Base-by-base conservation (phyloP, 768 basidiomycete genomes). In the Paxillus rubicundulus region DNA sequence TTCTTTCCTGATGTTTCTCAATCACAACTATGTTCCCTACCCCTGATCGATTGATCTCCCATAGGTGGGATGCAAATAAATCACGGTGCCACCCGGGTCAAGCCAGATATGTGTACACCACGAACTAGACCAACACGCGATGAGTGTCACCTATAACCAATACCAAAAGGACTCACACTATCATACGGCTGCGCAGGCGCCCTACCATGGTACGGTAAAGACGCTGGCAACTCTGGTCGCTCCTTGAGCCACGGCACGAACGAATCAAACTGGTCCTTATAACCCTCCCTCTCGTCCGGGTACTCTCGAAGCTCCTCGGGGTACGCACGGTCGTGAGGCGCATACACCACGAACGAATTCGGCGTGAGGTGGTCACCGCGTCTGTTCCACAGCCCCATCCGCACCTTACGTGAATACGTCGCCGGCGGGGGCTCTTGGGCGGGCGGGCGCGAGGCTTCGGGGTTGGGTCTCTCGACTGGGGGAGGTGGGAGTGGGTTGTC, bases 351-450 rank as follows among this genome's bases (percentile, higher is more conserved):
- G 58, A 71, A 84, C 43, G 76, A 75, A 17, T 72, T 68, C 18
- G 65, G 47, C 18, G 83, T 85, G 45, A 86, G 75, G 58, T 87
- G 81, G 63, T 90, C 88, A 0, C 88, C 88, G 2, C 87, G 81
- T n/a, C 77, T 63, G 57, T 90, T 90, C 88, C 88, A 90, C 58
- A 72, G 82, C 1, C 87, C 88, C 32, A 69, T 68, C 17, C 86
- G 83, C 9, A 73, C 47, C 52, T 74, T 70, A 54, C 54, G 61
- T 30, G 68, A 47, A 49, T 68, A 65, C 18, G 50, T 51, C 16
- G 65, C 54, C 12, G 71, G 72, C 41, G 68, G 62, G 8, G 66
- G 59, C 33, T 64, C 66, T 41, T 71, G 70, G 0, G 38, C 47
- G 0, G 66, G 69, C 18, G 64, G 61, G 7, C 63, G 55, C 4